Evolutionary conservation across 2,329 filamentous ascomycete genomes (phyloP), one percentile per base, ranked within the genome.

Genomic region (Fonsecaea nubica): DNA sequence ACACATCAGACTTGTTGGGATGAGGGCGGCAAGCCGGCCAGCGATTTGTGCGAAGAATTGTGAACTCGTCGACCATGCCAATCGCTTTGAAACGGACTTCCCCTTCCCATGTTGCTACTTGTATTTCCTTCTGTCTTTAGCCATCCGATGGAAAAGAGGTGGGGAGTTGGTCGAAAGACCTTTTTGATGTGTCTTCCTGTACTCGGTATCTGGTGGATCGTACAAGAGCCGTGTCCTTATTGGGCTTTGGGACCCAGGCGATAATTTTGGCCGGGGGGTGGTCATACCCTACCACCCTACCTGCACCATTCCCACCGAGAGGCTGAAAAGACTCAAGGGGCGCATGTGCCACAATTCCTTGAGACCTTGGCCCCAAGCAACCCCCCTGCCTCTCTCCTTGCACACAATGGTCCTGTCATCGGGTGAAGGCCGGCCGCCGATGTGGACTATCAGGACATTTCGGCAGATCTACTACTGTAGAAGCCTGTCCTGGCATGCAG

Each of bases 1-100:
- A 68, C 68, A 54, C 68, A 70, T 42, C 68, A 70, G 33, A 12
- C 40, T 58, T 56, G 42, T 64, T 52, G 64, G 68, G 58, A 62
- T 53, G 57, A 45, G 61, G 63, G 61, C 62, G 64, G 62, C 58
- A 64, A 58, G 57, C 35, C 45, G 53, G 55, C 38, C 15, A 38
- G 40, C n/a, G 42, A 61, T 63, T 66, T 63, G 64, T 63, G 42
- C 60, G 25, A 25, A 25, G 42, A 60, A 55, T 48, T 60, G 42
- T 36, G 54, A 48, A 58, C 48, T 40, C 10, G 45, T 18, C 45
- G 18, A 50, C 45, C 35, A 60, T 52, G 25, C 25, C 38, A 57
- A 50, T 45, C 42, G 38, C 57, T 59, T 52, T 52, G 45, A 50
- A 50, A 21, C 45, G 9, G 45, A 50, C 35, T 42, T 30, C 32